Evolutionary conservation across 176 grass and related monocot species (phyloP).

Genomic region (Triticum urartu): DNA sequence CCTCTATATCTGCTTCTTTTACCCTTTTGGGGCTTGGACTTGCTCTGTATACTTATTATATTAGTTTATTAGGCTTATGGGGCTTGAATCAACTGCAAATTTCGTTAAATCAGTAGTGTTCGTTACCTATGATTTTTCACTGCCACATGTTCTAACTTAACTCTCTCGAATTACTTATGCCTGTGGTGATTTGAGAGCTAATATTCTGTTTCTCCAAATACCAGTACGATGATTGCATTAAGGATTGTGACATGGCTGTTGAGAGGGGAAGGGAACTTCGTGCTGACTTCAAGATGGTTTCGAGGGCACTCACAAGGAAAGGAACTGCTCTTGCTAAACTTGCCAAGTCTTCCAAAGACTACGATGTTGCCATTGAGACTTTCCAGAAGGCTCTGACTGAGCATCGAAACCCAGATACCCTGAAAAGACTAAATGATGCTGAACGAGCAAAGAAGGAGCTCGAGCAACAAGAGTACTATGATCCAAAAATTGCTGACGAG

Average conservation of each 20-base stretch:
- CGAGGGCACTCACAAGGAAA: conserved; percentile 96
- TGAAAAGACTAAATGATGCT: conserved; percentile 87
- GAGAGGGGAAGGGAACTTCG: conserved; percentile 94
- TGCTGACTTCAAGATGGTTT: conserved; percentile 94
- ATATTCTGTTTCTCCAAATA: neutral
- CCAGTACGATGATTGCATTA: conserved; percentile 94
- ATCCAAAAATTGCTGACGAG: conserved; percentile 84
- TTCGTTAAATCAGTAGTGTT: neutral
- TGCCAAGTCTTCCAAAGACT: conserved; percentile 83
- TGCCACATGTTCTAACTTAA: neutral
- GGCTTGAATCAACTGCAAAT: neutral
- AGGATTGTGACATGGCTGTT: conserved; percentile 90
- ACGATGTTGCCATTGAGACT: conserved; percentile 72
- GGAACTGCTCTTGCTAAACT: conserved; percentile 87
- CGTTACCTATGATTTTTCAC: neutral
- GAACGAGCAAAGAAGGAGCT: conserved; percentile 93
- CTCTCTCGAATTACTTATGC: neutral
- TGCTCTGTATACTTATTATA: neutral
- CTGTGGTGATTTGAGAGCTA: neutral
- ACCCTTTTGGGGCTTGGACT: neutral
- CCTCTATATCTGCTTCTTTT: neutral
- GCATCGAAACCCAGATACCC: conserved; percentile 87
- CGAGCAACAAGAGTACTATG: conserved; percentile 94
- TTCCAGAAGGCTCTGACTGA: conserved; percentile 97
- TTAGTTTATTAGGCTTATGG: neutral